These are phyloP conservation scores for Argentina anserina DNA, from an alignment of 306 rosid species.

Conservation along the genomic window DNA sequence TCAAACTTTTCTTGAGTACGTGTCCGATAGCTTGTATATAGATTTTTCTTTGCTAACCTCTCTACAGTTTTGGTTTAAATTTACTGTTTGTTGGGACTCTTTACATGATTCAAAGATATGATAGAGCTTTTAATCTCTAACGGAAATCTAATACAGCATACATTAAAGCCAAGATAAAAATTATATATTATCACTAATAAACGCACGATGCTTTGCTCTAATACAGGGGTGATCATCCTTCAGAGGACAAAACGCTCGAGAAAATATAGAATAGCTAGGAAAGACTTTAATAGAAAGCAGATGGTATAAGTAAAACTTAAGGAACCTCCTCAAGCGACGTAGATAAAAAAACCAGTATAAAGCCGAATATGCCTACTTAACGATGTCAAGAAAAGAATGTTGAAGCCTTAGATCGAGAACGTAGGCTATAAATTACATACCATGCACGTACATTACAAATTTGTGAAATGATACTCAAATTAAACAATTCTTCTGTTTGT, in stretches of 20 bases:
- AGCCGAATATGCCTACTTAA: conserved; percentile 38
- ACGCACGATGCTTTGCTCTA: conserved; percentile 43
- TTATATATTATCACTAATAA: conserved; percentile 11
- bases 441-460: not conserved
- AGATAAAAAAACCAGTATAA: not conserved
- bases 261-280: not conserved
- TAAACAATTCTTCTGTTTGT: not conserved
- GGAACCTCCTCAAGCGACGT: conserved; percentile 18
- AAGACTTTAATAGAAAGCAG: not conserved
- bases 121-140: too few species aligned
- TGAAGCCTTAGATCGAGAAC: not conserved
- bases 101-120: too few species aligned
- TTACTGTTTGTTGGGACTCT: too few species aligned
- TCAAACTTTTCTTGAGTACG: not conserved
- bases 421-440: not conserved
- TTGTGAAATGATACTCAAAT: not conserved
- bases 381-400: conserved; percentile 48
- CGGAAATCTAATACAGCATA: too few species aligned
- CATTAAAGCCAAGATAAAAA: not conserved
- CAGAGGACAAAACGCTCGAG: not conserved
- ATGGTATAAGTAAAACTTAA: conserved; percentile 35
- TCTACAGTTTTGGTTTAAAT: too few species aligned
- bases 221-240: conserved; percentile 15
- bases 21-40: not conserved
- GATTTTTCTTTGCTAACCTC: too few species aligned